These are phyloP conservation scores for Nannizzia gypsea DNA, from an alignment of 2,329 filamentous ascomycete species.

Conservation along the genomic window DNA sequence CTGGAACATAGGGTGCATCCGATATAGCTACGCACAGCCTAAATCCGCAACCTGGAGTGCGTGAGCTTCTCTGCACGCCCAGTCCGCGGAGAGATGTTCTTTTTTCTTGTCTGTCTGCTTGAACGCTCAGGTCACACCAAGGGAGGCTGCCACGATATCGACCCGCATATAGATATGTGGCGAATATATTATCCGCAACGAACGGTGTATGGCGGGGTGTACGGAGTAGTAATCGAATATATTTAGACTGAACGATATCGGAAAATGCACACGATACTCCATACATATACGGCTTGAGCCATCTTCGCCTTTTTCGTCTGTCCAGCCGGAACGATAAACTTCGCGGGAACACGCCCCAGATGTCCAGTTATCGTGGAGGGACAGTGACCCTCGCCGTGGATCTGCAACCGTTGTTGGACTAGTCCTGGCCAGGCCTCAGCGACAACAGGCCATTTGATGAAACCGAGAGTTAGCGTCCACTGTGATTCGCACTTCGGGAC, in stretches of 20 bases:
- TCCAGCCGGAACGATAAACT: not conserved
- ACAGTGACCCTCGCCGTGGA: not conserved
- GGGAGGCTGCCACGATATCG: slow-evolving; percentile 1
- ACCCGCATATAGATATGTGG: not conserved
- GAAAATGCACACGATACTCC: not conserved
- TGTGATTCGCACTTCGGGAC: slow-evolving; percentile 4
- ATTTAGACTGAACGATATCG: not conserved
- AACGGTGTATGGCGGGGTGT: not conserved
- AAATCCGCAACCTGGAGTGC: not conserved
- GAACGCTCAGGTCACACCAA: not conserved
- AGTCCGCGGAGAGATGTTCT: not conserved
- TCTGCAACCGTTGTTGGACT: slow-evolving; percentile 3
- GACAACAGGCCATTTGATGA: slow-evolving; percentile 1
- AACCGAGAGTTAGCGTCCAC: not conserved
- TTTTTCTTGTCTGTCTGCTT: not conserved
- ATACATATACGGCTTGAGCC: not conserved
- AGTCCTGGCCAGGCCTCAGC: slow-evolving; percentile 2
- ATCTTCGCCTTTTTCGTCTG: not conserved
- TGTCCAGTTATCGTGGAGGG: not conserved
- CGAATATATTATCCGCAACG: not conserved
- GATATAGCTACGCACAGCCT: not conserved
- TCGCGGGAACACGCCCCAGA: not conserved
- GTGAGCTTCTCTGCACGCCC: not conserved
- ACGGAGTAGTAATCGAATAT: not conserved
- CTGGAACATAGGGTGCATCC: not conserved